A percentile compares a stretch with the other conserved stretches of the same genome.
phyloP scores from a whole-genome alignment of 495 filamentous ascomycete species.

The Penicillium manginii region DNA sequence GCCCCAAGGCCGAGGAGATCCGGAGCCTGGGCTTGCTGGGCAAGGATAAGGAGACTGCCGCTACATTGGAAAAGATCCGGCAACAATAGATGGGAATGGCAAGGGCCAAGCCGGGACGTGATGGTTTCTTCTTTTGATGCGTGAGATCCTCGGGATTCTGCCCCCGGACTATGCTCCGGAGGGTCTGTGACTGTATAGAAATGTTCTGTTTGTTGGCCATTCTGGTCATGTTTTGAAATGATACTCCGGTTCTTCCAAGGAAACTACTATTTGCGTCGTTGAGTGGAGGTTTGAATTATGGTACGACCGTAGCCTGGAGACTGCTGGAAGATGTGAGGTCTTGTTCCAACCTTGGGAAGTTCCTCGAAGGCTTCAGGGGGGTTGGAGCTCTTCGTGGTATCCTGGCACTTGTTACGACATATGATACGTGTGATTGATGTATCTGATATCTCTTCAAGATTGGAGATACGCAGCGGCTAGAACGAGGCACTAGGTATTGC shows the following conservation, averaged over 20 bases:
- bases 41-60: constrained; percentile 77
- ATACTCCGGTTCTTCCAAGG: constrained; percentile 33
- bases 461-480: too few species aligned
- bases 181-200: constrained; percentile 48
- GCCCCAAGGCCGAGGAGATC: constrained; percentile 74
- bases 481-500: too few species aligned
- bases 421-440: too few species aligned
- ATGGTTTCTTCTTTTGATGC: constrained; percentile 37
- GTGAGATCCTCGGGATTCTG: constrained; percentile 36
- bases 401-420: too few species aligned
- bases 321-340: too few species aligned
- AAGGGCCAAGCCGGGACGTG: constrained; percentile 26
- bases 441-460: too few species aligned
- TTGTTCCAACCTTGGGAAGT: too few species aligned
- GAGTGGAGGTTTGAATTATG: too few species aligned
- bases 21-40: constrained; percentile 80
- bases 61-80: constrained; percentile 47
- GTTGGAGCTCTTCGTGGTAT: too few species aligned
- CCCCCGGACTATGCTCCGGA: constrained; percentile 26
- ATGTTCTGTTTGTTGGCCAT: constrained; percentile 31
- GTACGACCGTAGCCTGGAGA: too few species aligned
- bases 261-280: not conserved
- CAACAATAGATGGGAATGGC: constrained; percentile 27
- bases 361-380: too few species aligned
- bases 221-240: constrained; percentile 32